Percentiles rank a stretch among this genome's conserved stretches.
phyloP scores from a whole-genome alignment of 306 rosid genomes.

The Trifolium fragiferum region DNA sequence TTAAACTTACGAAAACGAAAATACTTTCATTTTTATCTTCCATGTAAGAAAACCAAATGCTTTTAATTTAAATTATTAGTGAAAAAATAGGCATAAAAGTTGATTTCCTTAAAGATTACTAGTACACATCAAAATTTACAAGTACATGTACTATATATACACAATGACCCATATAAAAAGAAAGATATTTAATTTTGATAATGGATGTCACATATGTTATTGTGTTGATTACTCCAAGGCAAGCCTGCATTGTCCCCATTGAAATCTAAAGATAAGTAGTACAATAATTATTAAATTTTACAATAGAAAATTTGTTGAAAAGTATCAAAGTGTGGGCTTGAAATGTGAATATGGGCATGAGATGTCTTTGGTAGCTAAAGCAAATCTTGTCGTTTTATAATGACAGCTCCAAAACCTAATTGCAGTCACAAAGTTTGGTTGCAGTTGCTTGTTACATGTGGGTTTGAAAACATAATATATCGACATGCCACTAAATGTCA shows the following conservation, averaged over 20 bases:
- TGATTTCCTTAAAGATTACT: not conserved
- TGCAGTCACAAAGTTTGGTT: conserved; percentile 50
- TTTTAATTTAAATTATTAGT: not conserved
- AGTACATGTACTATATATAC: not conserved
- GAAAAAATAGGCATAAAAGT: not conserved
- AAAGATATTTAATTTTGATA: not conserved
- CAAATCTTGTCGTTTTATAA: conserved; percentile 43
- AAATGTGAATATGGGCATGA: conserved; percentile 37
- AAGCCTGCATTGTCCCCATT: conserved; percentile 31
- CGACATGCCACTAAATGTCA: conserved; percentile 43
- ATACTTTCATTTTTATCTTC: not conserved
- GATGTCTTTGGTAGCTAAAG: conserved; percentile 36
- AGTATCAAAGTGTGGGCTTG: conserved; percentile 37
- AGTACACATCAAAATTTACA: not conserved
- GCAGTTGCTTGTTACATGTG: conserved; percentile 53
- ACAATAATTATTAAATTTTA: conserved; percentile 29
- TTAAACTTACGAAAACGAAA: no score
- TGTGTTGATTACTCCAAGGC: conserved; percentile 40
- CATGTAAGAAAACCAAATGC: no score
- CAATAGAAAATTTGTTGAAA: conserved; percentile 12
- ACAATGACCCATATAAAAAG: not conserved
- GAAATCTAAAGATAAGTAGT: conserved; percentile 46
- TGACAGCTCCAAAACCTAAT: conserved; percentile 53
- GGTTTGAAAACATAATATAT: conserved; percentile 36
- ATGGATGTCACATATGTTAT: conserved; percentile 30